A percentile compares a stretch with the other conserved stretches of the same genome.
Evolutionary conservation across 2,329 filamentous ascomycete genomes (phyloP).

Genomic region (Trichoderma sp.): DNA sequence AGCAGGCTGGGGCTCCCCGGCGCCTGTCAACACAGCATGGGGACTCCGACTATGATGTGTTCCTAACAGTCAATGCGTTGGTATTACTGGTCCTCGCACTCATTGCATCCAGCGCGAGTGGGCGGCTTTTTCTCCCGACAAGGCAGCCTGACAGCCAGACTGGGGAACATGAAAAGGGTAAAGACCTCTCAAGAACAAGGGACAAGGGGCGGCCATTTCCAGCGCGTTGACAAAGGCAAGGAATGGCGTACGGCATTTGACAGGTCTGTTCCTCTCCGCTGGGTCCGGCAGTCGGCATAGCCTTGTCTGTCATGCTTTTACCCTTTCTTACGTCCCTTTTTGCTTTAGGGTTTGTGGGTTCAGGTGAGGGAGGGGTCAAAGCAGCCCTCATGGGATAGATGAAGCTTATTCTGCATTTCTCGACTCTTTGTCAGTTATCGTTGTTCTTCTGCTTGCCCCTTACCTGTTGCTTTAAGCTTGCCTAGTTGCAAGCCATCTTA

Average conservation of each 20-base stretch:
- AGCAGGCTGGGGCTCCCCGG: not conserved
- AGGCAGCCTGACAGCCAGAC: not conserved
- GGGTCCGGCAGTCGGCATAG: conserved; percentile 2
- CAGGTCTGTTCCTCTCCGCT: not conserved
- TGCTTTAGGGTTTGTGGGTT: not conserved
- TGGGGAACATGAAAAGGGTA: not conserved
- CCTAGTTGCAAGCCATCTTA: conserved; percentile 14
- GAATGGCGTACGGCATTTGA: not conserved
- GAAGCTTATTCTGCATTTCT: not conserved
- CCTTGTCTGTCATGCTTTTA: not conserved
- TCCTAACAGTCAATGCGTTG: not conserved
- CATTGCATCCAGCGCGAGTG: not conserved
- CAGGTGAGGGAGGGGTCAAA: not conserved
- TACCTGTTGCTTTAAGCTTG: not conserved
- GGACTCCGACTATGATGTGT: not conserved
- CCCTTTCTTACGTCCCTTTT: not conserved
- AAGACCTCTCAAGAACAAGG: not conserved
- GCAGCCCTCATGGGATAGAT: not conserved
- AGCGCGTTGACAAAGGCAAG: not conserved
- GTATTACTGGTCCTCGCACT: not conserved
- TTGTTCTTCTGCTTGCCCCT: not conserved
- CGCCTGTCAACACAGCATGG: not conserved
- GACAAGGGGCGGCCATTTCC: not conserved
- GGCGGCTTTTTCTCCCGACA: conserved; percentile 1
- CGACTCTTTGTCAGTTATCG: not conserved